These are phyloP conservation scores for Acacia acuminata DNA, from an alignment of 306 rosid genomes.

Conservation along the genomic window DNA sequence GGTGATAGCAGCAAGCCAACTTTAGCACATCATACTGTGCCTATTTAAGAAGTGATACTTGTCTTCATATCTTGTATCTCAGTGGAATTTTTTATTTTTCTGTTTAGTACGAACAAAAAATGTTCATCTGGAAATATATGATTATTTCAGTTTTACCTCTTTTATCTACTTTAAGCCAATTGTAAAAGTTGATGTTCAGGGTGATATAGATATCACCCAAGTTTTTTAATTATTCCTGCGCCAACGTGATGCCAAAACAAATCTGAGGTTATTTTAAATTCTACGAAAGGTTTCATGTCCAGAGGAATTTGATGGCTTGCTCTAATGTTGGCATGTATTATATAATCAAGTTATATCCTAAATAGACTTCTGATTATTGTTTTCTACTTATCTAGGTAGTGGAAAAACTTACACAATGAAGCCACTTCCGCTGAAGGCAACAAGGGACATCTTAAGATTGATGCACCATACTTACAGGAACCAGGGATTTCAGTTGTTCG, in stretches of 20 bases:
- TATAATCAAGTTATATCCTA: background rate
- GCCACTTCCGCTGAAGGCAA: slow-evolving; percentile 91
- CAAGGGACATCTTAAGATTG: slow-evolving; percentile 82
- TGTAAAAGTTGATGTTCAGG: slow-evolving; percentile 2
- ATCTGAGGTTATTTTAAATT: background rate
- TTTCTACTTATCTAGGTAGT: slow-evolving; percentile 57
- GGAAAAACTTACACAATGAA: slow-evolving; percentile 95
- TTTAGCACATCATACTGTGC: background rate
- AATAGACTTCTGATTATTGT: slow-evolving; percentile 20
- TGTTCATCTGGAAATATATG: background rate
- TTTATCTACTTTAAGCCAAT: slow-evolving; percentile 12
- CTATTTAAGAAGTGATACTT: slow-evolving; percentile 18
- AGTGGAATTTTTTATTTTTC: background rate
- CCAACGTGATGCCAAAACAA: slow-evolving; percentile 12
- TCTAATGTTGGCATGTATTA: slow-evolving; percentile 11
- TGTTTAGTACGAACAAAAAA: background rate
- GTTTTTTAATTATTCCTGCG: background rate
- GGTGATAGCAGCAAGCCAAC: slow-evolving; percentile 48
- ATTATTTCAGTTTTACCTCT: background rate
- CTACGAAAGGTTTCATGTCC: slow-evolving; percentile 14
- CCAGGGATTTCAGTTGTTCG: slow-evolving; percentile 85
- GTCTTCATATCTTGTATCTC: slow-evolving; percentile 6
- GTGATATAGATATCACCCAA: background rate
- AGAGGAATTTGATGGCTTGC: slow-evolving; percentile 25
- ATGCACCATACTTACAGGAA: slow-evolving; percentile 86